Base-by-base conservation (phyloP, 805 yeast species). In the Nakazawaea anatomiae region DNA sequence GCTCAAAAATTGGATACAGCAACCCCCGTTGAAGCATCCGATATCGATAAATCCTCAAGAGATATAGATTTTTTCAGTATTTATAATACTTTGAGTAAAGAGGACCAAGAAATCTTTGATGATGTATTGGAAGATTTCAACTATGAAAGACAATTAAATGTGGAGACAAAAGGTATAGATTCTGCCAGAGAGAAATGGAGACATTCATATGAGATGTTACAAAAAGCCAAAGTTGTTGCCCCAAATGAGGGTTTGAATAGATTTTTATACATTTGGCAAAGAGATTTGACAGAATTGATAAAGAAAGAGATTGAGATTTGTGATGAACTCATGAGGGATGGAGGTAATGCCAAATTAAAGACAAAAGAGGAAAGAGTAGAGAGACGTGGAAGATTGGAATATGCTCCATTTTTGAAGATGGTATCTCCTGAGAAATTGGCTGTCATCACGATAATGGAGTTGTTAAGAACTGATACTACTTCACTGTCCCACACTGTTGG, bases 111-210 rank as follows among this genome's bases (percentile, higher is more conserved):
- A 5, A 62, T 65, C 51, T 92, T 91, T 63, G 87, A 89, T 59
- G 71, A 70, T 18, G 77, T 83, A 0, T 67, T 94, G 45, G 91
- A 89, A 55, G 66, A 73, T 1, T 79, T 85, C 57, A 91, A 94
- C 57, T 79, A 78, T 51, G 80, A 79, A 29, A 80, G 99, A 63
- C 97, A 94, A 65, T 71, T 79, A 44, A 77, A 77, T 32, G 64
- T 94, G 34, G 99, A 94, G 66, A 71, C 80, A 18, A 77, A 86
- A 52, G 92, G 96, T 3, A 73, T 87, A 1, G 91, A 87, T 55
- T 91, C 92, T 1, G 96, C 98, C 0, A 81, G 79, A 55, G 89
- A 85, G 60, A 85, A 87, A 64, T 92, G 99, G 99, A 84, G 81
- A 63, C 84, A 83, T 57, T 91, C 84, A 55, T 85, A 79, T 58